Conservation (phyloP, 2,329 filamentous ascomycete species). For the Berkeleyomyces basicola region DNA sequence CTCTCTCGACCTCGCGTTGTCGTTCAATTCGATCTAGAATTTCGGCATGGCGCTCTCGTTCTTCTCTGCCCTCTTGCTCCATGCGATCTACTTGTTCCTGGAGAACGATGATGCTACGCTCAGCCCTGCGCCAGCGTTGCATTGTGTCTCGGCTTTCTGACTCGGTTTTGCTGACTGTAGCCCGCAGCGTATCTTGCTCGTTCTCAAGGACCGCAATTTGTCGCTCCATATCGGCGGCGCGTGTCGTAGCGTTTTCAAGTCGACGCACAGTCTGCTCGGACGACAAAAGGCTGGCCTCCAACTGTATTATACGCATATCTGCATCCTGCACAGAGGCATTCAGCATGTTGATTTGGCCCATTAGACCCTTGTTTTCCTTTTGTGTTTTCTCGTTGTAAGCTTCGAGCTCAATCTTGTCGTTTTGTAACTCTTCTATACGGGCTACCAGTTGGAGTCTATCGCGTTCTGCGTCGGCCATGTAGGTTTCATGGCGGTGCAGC, state of each 20-base stretch:
- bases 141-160: conserved; percentile 65
- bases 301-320: conserved; percentile 58
- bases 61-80: conserved; percentile 65
- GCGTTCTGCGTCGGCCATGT: conserved; percentile 80
- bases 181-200: conserved; percentile 61
- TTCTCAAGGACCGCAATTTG: conserved; percentile 65
- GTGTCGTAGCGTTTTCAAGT: conserved; percentile 54
- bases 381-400: conserved; percentile 59
- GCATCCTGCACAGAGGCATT: conserved; percentile 68
- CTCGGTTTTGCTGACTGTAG: conserved; percentile 46
- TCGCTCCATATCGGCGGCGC: conserved; percentile 63
- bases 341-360: conserved; percentile 70
- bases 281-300: conserved; percentile 60
- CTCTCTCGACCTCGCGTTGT: conserved; percentile 64
- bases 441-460: conserved; percentile 58
- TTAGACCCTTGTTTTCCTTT: conserved; percentile 64
- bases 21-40: conserved; percentile 71
- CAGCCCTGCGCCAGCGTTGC: conserved; percentile 71
- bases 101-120: conserved; percentile 59
- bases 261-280: conserved; percentile 64
- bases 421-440: conserved; percentile 61
- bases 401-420: conserved; percentile 57
- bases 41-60: conserved; percentile 66
- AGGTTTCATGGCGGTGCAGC: conserved; percentile 79
- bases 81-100: conserved; percentile 81